phyloP scores from a whole-genome alignment of 768 basidiomycete genomes.

The Boletus tomentosulus region DNA sequence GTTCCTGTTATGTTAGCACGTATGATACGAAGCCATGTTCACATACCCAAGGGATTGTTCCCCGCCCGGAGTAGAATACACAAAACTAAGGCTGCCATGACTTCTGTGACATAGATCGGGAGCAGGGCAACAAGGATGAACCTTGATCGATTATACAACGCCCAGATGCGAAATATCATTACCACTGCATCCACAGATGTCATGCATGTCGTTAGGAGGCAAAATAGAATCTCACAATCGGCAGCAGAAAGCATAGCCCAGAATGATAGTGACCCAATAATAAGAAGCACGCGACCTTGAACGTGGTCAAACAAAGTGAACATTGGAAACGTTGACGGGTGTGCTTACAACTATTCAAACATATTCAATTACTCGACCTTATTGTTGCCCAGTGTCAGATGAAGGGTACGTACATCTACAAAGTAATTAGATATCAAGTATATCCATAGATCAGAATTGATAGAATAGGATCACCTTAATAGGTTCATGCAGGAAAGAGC shows the following conservation, averaged over 20 bases:
- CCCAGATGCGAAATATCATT: slow-evolving; percentile 1
- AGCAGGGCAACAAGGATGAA: neutral
- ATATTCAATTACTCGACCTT: too few relatives aligned
- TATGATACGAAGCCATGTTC: too few relatives aligned
- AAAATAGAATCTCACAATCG: slow-evolving; percentile 1
- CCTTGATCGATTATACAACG: neutral
- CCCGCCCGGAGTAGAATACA: neutral
- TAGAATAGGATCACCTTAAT: too few relatives aligned
- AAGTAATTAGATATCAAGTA: too few relatives aligned
- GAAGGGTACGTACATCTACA: too few relatives aligned
- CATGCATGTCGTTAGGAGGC: neutral
- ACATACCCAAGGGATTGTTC: neutral
- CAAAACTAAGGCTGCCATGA: neutral
- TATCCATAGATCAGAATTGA: too few relatives aligned
- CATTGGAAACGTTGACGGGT: too few relatives aligned
- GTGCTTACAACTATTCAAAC: too few relatives aligned
- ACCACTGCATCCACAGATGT: neutral
- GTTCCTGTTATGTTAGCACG: neutral
- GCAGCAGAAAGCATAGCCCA: neutral
- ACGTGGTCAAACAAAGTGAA: too few relatives aligned
- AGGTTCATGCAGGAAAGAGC: too few relatives aligned
- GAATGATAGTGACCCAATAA: neutral
- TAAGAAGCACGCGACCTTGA: neutral
- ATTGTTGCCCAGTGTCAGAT: too few relatives aligned
- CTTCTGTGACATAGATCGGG: neutral